phyloP scores from a whole-genome alignment of 208 protist genomes.

The Perkinsela sp. region DNA sequence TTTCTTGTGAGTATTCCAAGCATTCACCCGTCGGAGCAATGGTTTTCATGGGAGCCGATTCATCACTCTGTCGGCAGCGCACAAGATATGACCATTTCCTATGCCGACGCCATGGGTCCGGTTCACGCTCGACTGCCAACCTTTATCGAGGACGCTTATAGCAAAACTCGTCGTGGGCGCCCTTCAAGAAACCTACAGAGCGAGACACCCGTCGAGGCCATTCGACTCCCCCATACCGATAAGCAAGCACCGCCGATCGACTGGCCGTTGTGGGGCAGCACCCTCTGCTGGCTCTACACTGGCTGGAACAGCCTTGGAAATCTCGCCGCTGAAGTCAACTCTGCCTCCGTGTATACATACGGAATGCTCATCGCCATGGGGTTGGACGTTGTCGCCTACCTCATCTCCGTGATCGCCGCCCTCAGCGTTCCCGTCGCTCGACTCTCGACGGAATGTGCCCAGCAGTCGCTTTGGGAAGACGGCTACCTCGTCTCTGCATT shows the following conservation, averaged over 20 bases:
- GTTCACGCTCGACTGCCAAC: neutral
- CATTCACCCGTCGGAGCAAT: conserved; percentile 1
- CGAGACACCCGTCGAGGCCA: neutral
- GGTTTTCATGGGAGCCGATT: neutral
- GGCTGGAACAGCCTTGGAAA: conserved; percentile 3
- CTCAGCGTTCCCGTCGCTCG: neutral
- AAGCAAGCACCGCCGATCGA: no score
- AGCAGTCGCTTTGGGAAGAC: conserved; percentile 3
- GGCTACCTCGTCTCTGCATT: conserved; percentile 6
- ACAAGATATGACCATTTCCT: neutral
- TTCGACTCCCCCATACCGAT: neutral
- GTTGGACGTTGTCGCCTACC: conserved; percentile 3
- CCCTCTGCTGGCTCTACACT: conserved; percentile 3
- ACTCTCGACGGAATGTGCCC: neutral
- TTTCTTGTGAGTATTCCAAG: neutral
- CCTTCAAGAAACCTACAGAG: neutral
- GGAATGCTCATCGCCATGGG: conserved; percentile 4
- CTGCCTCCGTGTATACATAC: neutral
- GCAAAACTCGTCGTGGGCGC: neutral
- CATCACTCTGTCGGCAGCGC: neutral
- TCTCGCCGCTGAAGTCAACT: conserved; percentile 7
- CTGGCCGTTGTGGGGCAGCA: neutral
- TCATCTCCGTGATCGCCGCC: conserved; percentile 5
- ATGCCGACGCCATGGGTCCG: neutral
- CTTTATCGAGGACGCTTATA: neutral